These are phyloP conservation scores for Leptomonas seymouri DNA, from an alignment of 208 protist species.

Conservation along the genomic window DNA sequence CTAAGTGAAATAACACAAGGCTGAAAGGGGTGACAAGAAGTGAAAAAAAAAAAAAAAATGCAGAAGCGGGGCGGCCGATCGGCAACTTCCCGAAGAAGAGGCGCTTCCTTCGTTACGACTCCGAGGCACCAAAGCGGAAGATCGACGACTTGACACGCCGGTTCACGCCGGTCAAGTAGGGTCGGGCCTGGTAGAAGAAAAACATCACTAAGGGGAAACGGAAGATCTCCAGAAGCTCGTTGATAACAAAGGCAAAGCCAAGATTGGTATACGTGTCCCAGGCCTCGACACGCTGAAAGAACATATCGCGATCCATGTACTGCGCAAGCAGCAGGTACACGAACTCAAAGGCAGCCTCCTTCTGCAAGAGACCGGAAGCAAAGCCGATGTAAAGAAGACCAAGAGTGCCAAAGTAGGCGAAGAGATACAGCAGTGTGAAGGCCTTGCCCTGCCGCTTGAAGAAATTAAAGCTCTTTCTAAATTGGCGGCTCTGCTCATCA, in stretches of 20 bases:
- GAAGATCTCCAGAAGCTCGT: constrained; percentile 79
- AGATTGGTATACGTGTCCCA: constrained; percentile 88
- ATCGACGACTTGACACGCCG: constrained; percentile 65
- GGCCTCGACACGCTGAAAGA: constrained; percentile 75
- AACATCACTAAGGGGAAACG: constrained; percentile 82
- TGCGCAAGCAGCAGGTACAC: constrained; percentile 61
- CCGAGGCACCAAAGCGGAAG: constrained; percentile 57
- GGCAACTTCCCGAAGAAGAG: neutral
- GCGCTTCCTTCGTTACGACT: constrained; percentile 34
- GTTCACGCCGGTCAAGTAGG: constrained; percentile 61
- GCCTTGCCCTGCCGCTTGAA: constrained; percentile 83
- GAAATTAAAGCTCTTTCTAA: constrained; percentile 67
- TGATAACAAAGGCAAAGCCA: constrained; percentile 91
- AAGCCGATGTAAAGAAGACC: constrained; percentile 74
- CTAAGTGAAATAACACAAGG: too few relatives aligned
- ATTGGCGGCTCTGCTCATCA: constrained; percentile 58
- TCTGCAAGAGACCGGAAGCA: constrained; percentile 60
- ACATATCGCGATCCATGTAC: constrained; percentile 72
- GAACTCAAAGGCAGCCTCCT: constrained; percentile 78
- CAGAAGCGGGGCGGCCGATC: too few relatives aligned
- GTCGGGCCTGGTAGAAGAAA: constrained; percentile 70
- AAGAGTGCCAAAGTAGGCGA: constrained; percentile 61
- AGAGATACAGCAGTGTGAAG: constrained; percentile 69
- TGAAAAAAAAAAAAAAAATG: too few relatives aligned
- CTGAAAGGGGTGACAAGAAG: too few relatives aligned